Evolutionary conservation across 2,329 filamentous ascomycete species (phyloP).

Genomic region (Chalara sp.): DNA sequence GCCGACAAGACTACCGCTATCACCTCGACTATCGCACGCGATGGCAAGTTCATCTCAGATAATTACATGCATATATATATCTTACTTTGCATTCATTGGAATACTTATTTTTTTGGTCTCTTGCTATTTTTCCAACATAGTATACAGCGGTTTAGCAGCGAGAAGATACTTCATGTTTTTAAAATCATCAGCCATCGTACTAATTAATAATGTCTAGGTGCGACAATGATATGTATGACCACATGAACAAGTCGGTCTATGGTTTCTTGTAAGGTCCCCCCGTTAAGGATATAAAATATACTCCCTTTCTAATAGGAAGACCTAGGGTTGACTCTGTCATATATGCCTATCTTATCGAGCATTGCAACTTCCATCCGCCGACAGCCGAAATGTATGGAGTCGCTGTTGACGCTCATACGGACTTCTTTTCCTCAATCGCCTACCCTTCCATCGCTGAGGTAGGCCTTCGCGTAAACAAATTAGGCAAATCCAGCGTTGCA

Average conservation of each 20-base stretch:
- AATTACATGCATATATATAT: no score
- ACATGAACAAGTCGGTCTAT: constrained; percentile 89
- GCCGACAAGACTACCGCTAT: constrained; percentile 68
- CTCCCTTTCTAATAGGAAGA: no score
- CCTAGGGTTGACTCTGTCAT: constrained; percentile 77
- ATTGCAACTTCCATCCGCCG: constrained; percentile 67
- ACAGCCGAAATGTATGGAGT: constrained; percentile 70
- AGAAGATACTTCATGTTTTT: background rate
- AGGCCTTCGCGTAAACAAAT: constrained; percentile 71
- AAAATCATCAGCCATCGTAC: background rate
- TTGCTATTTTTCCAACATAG: no score
- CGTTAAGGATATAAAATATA: background rate
- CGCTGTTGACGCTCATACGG: constrained; percentile 77
- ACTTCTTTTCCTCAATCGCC: constrained; percentile 75
- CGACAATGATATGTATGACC: constrained; percentile 92
- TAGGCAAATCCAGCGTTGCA: constrained; percentile 79
- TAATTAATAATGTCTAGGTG: constrained; percentile 45
- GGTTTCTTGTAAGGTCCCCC: constrained; percentile 55
- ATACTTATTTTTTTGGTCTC: no score
- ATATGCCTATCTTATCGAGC: constrained; percentile 81
- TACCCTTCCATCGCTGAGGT: constrained; percentile 81
- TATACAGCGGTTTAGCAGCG: background rate
- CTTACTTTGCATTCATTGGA: no score
- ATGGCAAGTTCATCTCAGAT: constrained; percentile 49
- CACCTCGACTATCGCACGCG: constrained; percentile 76